A percentile compares a stretch with the other conserved stretches of the same genome.
phyloP scores from a whole-genome alignment of 208 protist genomes.

The Trypanosoma avium region DNA sequence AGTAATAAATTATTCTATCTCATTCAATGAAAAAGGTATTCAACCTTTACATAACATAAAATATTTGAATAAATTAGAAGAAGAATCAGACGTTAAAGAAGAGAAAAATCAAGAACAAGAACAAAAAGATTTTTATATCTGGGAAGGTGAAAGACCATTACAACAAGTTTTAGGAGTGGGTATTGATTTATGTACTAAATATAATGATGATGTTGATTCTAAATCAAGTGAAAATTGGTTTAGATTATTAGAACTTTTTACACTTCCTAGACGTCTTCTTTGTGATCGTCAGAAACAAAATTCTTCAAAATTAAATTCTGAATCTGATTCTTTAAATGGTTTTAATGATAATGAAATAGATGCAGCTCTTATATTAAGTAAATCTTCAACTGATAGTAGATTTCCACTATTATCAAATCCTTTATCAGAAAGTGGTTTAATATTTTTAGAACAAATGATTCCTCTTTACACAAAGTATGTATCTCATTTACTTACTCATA shows the following conservation, averaged over 20 bases:
- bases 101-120: not conserved
- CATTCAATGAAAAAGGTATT: not conserved
- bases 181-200: constrained; percentile 46
- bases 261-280: constrained; percentile 48
- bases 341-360: constrained; percentile 31
- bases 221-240: constrained; percentile 42
- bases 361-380: not conserved
- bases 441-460: constrained; percentile 45
- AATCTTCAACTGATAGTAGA: not conserved
- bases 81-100: not conserved
- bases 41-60: not conserved
- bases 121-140: not conserved
- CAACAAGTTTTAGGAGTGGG: constrained; percentile 42
- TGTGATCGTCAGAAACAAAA: constrained; percentile 26
- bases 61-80: not conserved
- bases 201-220: constrained; percentile 20
- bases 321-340: constrained; percentile 2
- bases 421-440: constrained; percentile 6
- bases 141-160: constrained; percentile 28
- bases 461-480: constrained; percentile 56
- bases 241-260: constrained; percentile 59
- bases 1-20: constrained; percentile 9
- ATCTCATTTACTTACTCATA: constrained; percentile 40
- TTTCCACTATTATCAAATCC: constrained; percentile 24
- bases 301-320: constrained; percentile 8